Evolutionary conservation across 2,329 filamentous ascomycete genomes (phyloP).

Genomic region (Colletotrichum sp.): DNA sequence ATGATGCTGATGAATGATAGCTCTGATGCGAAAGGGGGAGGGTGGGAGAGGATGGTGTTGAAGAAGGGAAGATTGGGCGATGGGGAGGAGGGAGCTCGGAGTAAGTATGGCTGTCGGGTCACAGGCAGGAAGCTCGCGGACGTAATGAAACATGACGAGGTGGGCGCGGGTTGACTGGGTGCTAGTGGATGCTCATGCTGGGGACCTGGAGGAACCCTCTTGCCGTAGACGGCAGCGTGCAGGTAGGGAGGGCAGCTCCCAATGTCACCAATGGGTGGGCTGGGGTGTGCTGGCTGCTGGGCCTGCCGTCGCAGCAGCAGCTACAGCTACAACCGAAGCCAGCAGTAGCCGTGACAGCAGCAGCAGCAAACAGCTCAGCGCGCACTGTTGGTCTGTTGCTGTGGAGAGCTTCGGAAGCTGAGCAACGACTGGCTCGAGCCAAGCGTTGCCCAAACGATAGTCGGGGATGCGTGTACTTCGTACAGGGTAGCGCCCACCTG

Average conservation of each 20-base stretch:
- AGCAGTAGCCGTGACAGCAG: background rate
- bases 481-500: background rate
- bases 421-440: conserved; percentile 5
- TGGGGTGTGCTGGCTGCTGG: conserved; percentile 1
- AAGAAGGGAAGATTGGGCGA: background rate
- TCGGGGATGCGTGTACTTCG: background rate
- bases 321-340: background rate
- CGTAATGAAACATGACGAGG: conserved; percentile 19
- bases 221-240: background rate
- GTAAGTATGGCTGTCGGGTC: background rate
- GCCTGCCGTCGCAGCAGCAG: background rate
- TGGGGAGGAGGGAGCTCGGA: conserved; percentile 10
- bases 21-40: background rate
- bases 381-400: conserved; percentile 8
- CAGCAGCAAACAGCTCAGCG: background rate
- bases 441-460: conserved; percentile 11
- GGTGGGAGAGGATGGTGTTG: background rate
- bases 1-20: background rate
- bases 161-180: conserved; percentile 15
- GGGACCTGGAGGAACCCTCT: background rate
- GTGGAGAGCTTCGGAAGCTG: conserved; percentile 13
- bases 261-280: background rate
- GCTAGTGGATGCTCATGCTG: background rate
- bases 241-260: background rate
- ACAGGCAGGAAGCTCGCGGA: conserved; percentile 19